Evolutionary conservation across 805 yeast species (phyloP), one percentile per base, ranked within the genome.

Genomic region (Jamesozyma rosinii): DNA sequence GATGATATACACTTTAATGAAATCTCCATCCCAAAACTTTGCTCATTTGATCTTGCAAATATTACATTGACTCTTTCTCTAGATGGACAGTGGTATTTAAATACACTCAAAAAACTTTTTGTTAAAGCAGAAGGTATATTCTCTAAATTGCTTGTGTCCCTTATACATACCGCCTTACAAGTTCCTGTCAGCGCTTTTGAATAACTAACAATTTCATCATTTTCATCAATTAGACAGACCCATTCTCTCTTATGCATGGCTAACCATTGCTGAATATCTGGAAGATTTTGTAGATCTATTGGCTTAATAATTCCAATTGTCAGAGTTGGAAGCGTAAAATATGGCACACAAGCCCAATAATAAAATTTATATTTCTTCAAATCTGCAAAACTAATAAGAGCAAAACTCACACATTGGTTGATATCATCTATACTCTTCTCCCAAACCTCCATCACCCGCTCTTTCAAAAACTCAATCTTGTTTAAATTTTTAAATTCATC

Each of bases 261-360:
- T 19, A 47, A 50, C 61, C 58, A 62, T 15, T 37, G 13, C 17
- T 47, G 37, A 13, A 49, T 34, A 1, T 38, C 32, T 9, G 45
- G 33, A 2, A 37, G 2, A 1, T 27, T 11, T 13, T 38, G 31
- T 2, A 41, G 34, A 5, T 36, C 19, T 2, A 42, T 31, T 4
- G 38, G 14, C 9, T 41, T 27, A 2, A 33, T 24, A 2, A 40
- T 11, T 2, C 18, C 20, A 29, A 59, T 46, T 5, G 21, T 29
- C 17, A 50, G 44, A 11, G 38, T 35, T 5, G 47, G 42, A 5
- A 41, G 41, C 9, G 69, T 69, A 29, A 86, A 59, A 1, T 75
- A 65, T 0, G 98, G 97, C 49, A 77, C 78, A 14, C 86, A 82
- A 49, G 85, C 74, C 98, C 99, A 94, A 63, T 92, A 89, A 55